Percentiles rank a stretch among this genome's conserved stretches.
These are phyloP conservation scores for Pestalotiopsis sp. DNA, from an alignment of 2,329 filamentous ascomycete genomes.

Conservation along the genomic window DNA sequence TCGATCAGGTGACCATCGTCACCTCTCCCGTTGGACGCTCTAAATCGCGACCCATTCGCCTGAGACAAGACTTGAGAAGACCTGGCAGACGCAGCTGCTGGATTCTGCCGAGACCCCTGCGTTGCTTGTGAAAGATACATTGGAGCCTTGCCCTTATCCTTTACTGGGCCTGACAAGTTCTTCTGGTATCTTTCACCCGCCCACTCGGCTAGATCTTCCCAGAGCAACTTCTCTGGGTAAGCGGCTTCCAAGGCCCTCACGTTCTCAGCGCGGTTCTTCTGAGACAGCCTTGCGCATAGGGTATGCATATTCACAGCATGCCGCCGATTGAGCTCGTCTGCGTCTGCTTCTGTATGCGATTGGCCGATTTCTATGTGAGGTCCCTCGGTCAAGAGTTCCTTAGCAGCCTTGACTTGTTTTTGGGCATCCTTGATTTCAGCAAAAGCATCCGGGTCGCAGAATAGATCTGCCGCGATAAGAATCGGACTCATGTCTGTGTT, in stretches of 20 bases:
- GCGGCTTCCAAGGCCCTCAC: not conserved
- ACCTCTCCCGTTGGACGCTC: not conserved
- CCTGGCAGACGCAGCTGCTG: not conserved
- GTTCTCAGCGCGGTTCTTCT: not conserved
- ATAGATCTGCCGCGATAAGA: constrained; percentile 24
- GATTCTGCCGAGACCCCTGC: not conserved
- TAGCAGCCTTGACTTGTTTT: constrained; percentile 7
- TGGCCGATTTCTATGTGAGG: not conserved
- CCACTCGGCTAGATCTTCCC: constrained; percentile 7
- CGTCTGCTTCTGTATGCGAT: not conserved
- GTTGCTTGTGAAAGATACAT: not conserved
- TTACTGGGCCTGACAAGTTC: not conserved
- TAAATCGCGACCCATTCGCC: not conserved
- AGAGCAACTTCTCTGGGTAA: constrained; percentile 2
- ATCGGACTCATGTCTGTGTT: constrained; percentile 17
- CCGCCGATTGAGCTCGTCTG: not conserved
- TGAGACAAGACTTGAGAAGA: not conserved
- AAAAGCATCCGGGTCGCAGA: constrained; percentile 21
- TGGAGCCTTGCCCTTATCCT: constrained; percentile 5
- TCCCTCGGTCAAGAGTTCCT: constrained; percentile 8
- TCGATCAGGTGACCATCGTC: not conserved
- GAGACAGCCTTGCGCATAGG: not conserved
- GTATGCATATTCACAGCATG: not conserved
- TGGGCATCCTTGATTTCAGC: not conserved
- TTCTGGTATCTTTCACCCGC: not conserved